Conservation (phyloP, 2,329 filamentous ascomycete genomes). For the Geosmithia morbida region DNA sequence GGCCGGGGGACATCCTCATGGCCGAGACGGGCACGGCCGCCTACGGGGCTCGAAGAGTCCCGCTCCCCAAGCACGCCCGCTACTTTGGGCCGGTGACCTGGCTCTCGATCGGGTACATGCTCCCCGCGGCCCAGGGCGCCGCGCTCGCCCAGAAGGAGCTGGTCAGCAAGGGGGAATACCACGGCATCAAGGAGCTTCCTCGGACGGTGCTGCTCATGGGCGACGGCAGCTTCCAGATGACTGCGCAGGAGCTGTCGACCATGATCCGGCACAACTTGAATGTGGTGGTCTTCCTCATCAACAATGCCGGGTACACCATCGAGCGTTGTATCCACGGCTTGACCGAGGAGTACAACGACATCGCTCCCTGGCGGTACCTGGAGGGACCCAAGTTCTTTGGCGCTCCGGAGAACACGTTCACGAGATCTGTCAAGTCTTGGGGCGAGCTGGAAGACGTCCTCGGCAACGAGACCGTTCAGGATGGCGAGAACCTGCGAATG, state of each 20-base stretch:
- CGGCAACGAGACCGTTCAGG: slow-evolving; percentile 5
- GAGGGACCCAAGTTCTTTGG: slow-evolving; percentile 33
- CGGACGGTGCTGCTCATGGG: slow-evolving; percentile 43
- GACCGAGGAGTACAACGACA: slow-evolving; percentile 32
- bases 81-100: slow-evolving; percentile 38
- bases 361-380: slow-evolving; percentile 35
- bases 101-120: slow-evolving; percentile 47
- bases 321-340: slow-evolving; percentile 41
- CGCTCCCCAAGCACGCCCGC: slow-evolving; percentile 30
- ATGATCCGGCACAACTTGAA: slow-evolving; percentile 41
- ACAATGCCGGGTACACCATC: slow-evolving; percentile 45
- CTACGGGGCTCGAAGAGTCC: slow-evolving; percentile 35
- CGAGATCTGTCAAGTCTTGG: slow-evolving; percentile 21
- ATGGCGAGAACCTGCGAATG: slow-evolving; percentile 13
- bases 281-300: slow-evolving; percentile 31
- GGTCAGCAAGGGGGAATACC: slow-evolving; percentile 5
- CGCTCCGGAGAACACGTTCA: slow-evolving; percentile 17
- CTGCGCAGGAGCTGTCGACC: slow-evolving; percentile 49
- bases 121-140: slow-evolving; percentile 31
- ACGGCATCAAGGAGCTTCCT: slow-evolving; percentile 6
- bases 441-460: slow-evolving; percentile 26
- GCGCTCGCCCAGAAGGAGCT: slow-evolving; percentile 37
- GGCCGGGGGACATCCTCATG: slow-evolving; percentile 36
- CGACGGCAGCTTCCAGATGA: slow-evolving; percentile 52
- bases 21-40: slow-evolving; percentile 43